Base-by-base conservation (phyloP, 148 eudicot genomes). In the Camellia granthamiana region DNA sequence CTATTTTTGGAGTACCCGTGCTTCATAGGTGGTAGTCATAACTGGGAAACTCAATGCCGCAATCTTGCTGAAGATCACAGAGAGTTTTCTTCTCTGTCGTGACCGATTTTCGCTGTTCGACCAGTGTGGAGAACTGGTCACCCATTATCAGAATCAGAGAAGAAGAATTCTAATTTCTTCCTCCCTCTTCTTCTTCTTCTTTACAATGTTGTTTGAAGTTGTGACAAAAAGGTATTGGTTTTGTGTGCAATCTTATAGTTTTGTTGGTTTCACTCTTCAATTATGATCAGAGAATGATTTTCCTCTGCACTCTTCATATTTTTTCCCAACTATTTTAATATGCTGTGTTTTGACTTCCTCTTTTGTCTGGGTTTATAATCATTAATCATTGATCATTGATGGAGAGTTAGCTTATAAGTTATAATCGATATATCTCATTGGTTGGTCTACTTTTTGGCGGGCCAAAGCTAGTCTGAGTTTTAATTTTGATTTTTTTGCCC, bases 11-110 rank as follows among this genome's bases (percentile, higher is more conserved):
- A n/a, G n/a, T n/a, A n/a, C n/a, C n/a, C n/a, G n/a, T n/a, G n/a
- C n/a, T n/a, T n/a, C n/a, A n/a, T n/a, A n/a, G 92, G 21, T 61
- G 86, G 82, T 92, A 92, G 5, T 91, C 89, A 52, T 86, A 79
- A 49, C 98, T 92, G 2, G 97, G 97, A 80, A 82, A 96, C 19
- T 89, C 92, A 69, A 79, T 84, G 0, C 99, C 99, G 42, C 78
- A 69, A 14, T 75, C 76, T 76, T 88, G 71, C 58, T 84, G 75
- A 16, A 96, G 90, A 81, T 87, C 89, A 46, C 67, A 74, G 6
- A 95, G 83, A 16, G 79, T 41, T 84, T 89, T 92, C 81, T 90
- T 88, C 89, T 93, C 84, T 0, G 84, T 63, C 16, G 85, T 66
- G 60, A 92, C 44, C 1, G 85, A 61, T 80, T 84, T 91, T 75